A percentile compares a stretch with the other conserved stretches of the same genome.
Conservation (phyloP, 139 green algal species). For the Volvox reticuliferus region DNA sequence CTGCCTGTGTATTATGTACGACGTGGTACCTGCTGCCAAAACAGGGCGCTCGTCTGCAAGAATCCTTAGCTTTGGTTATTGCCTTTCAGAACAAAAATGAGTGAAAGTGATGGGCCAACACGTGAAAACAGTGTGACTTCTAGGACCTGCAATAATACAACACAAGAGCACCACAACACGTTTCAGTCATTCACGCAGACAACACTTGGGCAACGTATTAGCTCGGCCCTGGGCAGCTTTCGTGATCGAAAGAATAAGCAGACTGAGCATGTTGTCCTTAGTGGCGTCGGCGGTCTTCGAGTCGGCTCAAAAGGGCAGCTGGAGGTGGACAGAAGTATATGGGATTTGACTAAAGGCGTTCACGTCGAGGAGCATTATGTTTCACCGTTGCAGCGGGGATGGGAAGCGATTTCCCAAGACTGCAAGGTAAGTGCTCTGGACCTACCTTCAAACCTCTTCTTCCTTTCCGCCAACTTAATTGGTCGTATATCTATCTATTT, state of each 20-base stretch:
- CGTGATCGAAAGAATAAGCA: conserved; percentile 28
- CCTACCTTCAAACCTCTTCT: too few species aligned
- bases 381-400: background rate
- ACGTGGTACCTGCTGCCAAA: too few species aligned
- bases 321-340: conserved; percentile 29
- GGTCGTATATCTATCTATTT: too few species aligned
- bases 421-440: background rate
- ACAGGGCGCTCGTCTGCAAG: too few species aligned
- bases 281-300: background rate
- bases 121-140: conserved; percentile 7
- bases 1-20: too few species aligned
- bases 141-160: background rate
- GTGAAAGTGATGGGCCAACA: conserved; percentile 23
- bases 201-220: background rate
- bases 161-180: background rate
- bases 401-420: background rate
- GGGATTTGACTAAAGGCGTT: conserved; percentile 13
- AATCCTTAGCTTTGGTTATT: too few species aligned
- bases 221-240: conserved; percentile 2
- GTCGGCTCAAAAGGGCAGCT: background rate
- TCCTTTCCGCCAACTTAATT: too few species aligned
- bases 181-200: conserved; percentile 12
- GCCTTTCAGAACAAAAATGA: background rate
- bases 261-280: background rate
- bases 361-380: background rate